Evolutionary conservation across 768 basidiomycete species (phyloP).

Genomic region (Trametes sanguinea): DNA sequence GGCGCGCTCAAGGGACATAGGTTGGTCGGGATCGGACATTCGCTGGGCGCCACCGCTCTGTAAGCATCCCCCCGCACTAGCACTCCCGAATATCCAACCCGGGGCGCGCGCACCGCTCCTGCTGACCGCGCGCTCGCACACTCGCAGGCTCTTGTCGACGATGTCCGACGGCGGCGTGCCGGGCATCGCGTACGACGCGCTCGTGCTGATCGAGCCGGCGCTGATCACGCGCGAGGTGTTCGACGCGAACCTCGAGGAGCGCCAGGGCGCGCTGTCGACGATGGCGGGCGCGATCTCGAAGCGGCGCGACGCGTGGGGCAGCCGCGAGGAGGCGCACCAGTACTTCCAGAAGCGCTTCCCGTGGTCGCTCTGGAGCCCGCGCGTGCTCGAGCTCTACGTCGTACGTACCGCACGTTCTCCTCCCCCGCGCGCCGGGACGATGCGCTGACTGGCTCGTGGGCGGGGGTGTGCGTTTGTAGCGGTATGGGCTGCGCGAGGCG

Average conservation of each 20-base stretch:
- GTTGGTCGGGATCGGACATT: constrained; percentile 20
- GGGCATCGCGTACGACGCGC: not conserved
- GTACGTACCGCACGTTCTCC: not conserved
- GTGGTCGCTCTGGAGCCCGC: constrained; percentile 17
- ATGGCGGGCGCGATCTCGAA: constrained; percentile 5
- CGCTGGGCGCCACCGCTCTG: constrained; percentile 12
- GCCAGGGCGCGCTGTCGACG: constrained; percentile 3
- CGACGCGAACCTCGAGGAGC: constrained; percentile 2
- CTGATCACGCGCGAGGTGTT: constrained; percentile 18
- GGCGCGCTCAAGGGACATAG: constrained; percentile 11
- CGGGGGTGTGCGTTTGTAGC: not conserved
- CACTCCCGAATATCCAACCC: not conserved
- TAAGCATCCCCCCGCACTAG: not conserved
- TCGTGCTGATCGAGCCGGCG: constrained; percentile 17
- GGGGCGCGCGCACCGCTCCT: no score
- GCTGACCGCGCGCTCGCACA: not conserved
- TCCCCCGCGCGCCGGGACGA: no score
- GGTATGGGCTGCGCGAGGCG: constrained; percentile 1
- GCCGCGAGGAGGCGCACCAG: constrained; percentile 5
- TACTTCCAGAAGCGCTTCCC: constrained; percentile 18
- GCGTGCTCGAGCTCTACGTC: constrained; percentile 16
- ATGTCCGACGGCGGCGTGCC: not conserved
- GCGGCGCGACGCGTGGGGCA: constrained; percentile 16
- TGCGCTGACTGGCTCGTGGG: no score
- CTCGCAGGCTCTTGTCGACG: constrained; percentile 5